These are phyloP conservation scores for Rauvolfia tetraphylla DNA, from an alignment of 257 asterid species.

Conservation along the genomic window DNA sequence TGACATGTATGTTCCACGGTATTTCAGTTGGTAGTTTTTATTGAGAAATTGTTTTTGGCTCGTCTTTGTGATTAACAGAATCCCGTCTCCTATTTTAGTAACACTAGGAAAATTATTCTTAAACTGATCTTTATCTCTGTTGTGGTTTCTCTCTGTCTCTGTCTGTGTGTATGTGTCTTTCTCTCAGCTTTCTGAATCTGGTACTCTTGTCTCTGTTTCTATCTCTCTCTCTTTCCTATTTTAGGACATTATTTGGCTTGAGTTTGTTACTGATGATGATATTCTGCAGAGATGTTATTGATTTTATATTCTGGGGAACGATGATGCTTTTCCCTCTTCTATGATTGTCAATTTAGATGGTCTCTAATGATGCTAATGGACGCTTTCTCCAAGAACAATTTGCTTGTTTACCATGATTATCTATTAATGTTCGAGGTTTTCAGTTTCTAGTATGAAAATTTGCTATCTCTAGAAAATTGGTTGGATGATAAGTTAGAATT, in stretches of 20 bases:
- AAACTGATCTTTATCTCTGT: slow-evolving; percentile 1
- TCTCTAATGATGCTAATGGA: background rate
- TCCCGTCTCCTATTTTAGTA: background rate
- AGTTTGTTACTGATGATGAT: slow-evolving; percentile 2
- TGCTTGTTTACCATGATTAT: background rate
- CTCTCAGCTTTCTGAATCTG: too few species aligned
- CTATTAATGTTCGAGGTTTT: background rate
- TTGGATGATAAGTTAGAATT: background rate
- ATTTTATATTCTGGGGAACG: background rate
- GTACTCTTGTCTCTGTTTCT: background rate
- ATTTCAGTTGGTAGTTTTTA: slow-evolving; percentile 5
- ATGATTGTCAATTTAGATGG: background rate
- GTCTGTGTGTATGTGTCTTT: too few species aligned
- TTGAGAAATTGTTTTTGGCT: background rate
- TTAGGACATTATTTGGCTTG: slow-evolving; percentile 1
- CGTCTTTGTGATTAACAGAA: background rate
- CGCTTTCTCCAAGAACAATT: slow-evolving; percentile 2
- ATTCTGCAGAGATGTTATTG: background rate
- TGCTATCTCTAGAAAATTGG: slow-evolving; percentile 3
- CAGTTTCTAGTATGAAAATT: background rate
- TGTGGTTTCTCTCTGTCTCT: background rate
- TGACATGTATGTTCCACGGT: slow-evolving; percentile 74
- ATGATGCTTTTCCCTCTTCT: background rate
- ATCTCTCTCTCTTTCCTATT: background rate
- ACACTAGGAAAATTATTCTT: background rate